Percentiles rank a stretch among this genome's conserved stretches.
These are phyloP conservation scores for Lolium rigidum DNA, from an alignment of 176 grass and related monocot genomes.

Conservation along the genomic window DNA sequence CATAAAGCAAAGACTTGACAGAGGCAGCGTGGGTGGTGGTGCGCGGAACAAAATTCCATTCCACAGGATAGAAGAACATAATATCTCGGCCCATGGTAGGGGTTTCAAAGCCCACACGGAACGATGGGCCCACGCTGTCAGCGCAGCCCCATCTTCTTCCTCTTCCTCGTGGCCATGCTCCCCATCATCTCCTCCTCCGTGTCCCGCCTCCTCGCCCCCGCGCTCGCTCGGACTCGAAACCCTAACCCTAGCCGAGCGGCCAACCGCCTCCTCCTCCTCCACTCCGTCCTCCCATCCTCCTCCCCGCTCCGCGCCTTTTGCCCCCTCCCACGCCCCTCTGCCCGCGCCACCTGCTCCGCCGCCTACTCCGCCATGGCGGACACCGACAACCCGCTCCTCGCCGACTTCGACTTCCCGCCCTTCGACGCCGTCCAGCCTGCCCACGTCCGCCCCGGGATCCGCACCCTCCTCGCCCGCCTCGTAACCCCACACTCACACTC, in stretches of 20 bases:
- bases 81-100: no score
- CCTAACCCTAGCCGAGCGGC: background rate
- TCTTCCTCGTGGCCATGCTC: conserved; percentile 30
- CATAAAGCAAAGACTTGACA: no score
- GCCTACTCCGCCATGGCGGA: conserved; percentile 18
- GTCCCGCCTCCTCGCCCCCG: conserved; percentile 29
- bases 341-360: conserved; percentile 45
- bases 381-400: conserved; percentile 62
- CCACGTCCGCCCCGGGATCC: conserved; percentile 83
- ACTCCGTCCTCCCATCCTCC: conserved; percentile 52
- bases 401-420: conserved; percentile 77
- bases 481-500: background rate
- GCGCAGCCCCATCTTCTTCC: background rate
- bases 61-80: no score
- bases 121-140: conserved; percentile 5
- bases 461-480: conserved; percentile 67
- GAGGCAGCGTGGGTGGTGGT: no score
- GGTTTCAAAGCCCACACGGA: no score
- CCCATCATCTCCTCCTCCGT: conserved; percentile 26
- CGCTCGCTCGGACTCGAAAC: background rate
- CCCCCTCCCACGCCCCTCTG: conserved; percentile 35
- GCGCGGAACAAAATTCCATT: no score
- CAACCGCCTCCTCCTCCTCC: conserved; percentile 19
- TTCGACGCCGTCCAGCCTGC: conserved; percentile 73
- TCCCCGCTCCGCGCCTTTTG: conserved; percentile 65